Percentiles rank a stretch among this genome's conserved stretches.
phyloP scores from a whole-genome alignment of 2,329 filamentous ascomycete species.

The Fusarium sp. region DNA sequence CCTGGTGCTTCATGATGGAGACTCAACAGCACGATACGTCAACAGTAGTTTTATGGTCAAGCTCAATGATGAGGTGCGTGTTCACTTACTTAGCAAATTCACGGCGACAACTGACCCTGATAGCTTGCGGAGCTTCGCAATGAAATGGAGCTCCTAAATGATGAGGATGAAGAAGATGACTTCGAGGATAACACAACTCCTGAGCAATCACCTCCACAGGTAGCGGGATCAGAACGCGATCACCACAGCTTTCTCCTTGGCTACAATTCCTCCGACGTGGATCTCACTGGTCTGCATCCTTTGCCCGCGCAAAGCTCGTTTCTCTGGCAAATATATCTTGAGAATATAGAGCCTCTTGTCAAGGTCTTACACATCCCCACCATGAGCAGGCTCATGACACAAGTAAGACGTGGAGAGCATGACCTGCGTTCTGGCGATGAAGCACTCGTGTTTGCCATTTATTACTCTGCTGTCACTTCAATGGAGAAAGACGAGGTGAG shows the following conservation, averaged over 20 bases:
- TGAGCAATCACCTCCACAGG: slow-evolving; percentile 35
- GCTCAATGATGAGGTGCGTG: slow-evolving; percentile 75
- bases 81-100: not conserved
- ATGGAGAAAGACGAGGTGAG: slow-evolving; percentile 34
- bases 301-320: slow-evolving; percentile 29
- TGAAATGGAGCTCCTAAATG: slow-evolving; percentile 35
- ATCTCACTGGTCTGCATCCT: slow-evolving; percentile 32
- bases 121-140: slow-evolving; percentile 36
- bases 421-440: slow-evolving; percentile 31
- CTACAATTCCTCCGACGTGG: slow-evolving; percentile 31
- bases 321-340: slow-evolving; percentile 39
- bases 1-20: slow-evolving; percentile 76
- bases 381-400: slow-evolving; percentile 35
- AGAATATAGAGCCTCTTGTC: slow-evolving; percentile 38
- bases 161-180: slow-evolving; percentile 19
- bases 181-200: slow-evolving; percentile 35
- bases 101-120: not conserved
- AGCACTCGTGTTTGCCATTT: slow-evolving; percentile 39
- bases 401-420: slow-evolving; percentile 34
- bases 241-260: slow-evolving; percentile 42
- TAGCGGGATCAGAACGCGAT: slow-evolving; percentile 1
- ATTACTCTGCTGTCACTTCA: slow-evolving; percentile 32
- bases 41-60: slow-evolving; percentile 82
- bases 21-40: slow-evolving; percentile 77
- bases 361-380: slow-evolving; percentile 40